Evolutionary conservation across 2,329 filamentous ascomycete genomes (phyloP).

Genomic region (Trichophyton benhamiae): DNA sequence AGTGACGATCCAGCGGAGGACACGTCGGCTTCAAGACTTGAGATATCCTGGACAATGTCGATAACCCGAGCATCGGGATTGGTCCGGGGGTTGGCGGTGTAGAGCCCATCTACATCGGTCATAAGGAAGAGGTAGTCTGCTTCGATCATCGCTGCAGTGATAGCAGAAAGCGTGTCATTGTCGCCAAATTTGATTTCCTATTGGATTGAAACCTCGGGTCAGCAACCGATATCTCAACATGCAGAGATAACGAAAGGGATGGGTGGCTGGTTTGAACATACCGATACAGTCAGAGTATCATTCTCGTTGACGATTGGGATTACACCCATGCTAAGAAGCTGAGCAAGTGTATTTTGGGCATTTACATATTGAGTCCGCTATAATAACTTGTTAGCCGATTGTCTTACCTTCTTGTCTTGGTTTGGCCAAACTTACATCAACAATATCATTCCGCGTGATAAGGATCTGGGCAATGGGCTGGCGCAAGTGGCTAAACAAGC

Average conservation of each 20-base stretch:
- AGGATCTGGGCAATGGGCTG: slow-evolving; percentile 93
- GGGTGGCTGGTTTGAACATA: slow-evolving; percentile 19
- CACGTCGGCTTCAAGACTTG: slow-evolving; percentile 70
- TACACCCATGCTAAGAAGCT: slow-evolving; percentile 85
- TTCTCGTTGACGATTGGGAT: slow-evolving; percentile 99
- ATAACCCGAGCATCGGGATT: slow-evolving; percentile 80
- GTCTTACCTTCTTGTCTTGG: background rate
- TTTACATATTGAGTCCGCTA: slow-evolving; percentile 87
- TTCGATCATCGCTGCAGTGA: slow-evolving; percentile 93
- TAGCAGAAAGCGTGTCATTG: slow-evolving; percentile 93
- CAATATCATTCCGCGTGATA: slow-evolving; percentile 89
- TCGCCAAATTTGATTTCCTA: slow-evolving; percentile 97
- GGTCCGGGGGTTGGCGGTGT: slow-evolving; percentile 84
- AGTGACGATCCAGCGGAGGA: slow-evolving; percentile 78
- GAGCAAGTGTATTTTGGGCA: slow-evolving; percentile 85
- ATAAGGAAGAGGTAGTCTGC: slow-evolving; percentile 95
- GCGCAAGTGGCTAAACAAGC: slow-evolving; percentile 71
- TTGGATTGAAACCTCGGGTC: background rate
- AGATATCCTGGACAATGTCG: slow-evolving; percentile 82
- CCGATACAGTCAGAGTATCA: slow-evolving; percentile 82
- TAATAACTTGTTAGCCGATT: slow-evolving; percentile 12
- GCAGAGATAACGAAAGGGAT: background rate
- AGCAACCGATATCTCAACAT: background rate
- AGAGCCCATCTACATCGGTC: slow-evolving; percentile 97
- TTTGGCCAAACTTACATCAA: slow-evolving; percentile 51